Evolutionary conservation across 495 filamentous ascomycete species (phyloP).

Genomic region (Wilcoxina mikolae): DNA sequence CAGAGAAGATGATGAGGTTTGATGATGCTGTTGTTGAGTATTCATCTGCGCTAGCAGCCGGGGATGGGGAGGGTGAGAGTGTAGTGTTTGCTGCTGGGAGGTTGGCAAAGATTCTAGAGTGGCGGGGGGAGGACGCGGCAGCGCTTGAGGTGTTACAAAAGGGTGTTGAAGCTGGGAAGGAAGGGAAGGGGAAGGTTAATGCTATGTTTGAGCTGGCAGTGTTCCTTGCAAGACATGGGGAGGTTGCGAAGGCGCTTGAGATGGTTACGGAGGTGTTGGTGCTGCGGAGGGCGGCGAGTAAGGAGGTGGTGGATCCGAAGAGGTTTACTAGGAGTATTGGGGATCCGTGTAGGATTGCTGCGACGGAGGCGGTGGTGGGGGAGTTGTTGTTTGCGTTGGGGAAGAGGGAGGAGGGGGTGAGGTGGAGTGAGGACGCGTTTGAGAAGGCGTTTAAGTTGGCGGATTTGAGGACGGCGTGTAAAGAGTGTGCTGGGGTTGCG

Average conservation of each 20-base stretch:
- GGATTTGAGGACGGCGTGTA: constrained; percentile 44
- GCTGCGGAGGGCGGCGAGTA: constrained; percentile 46
- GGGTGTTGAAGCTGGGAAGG: constrained; percentile 4
- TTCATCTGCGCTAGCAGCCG: neutral
- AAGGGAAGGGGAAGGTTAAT: constrained; percentile 37
- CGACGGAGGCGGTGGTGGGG: constrained; percentile 75
- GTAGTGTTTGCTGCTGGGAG: constrained; percentile 9
- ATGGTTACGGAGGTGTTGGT: constrained; percentile 74
- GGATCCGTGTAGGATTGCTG: constrained; percentile 68
- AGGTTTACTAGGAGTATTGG: constrained; percentile 28
- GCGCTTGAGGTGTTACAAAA: constrained; percentile 9
- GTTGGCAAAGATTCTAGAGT: constrained; percentile 13
- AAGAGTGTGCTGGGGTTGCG: constrained; percentile 55
- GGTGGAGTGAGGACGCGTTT: constrained; percentile 54
- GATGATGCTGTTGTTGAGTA: neutral
- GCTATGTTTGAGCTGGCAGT: constrained; percentile 63
- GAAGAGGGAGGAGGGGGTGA: constrained; percentile 49
- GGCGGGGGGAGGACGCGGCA: neutral
- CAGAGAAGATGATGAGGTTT: neutral
- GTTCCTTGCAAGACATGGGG: constrained; percentile 52
- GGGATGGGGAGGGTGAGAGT: constrained; percentile 1
- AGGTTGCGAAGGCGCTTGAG: constrained; percentile 54
- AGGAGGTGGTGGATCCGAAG: neutral
- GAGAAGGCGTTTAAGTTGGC: constrained; percentile 33
- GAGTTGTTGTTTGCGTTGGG: constrained; percentile 66